Evolutionary conservation across 2,329 filamentous ascomycete species (phyloP).

Genomic region (Zarea fungicola): DNA sequence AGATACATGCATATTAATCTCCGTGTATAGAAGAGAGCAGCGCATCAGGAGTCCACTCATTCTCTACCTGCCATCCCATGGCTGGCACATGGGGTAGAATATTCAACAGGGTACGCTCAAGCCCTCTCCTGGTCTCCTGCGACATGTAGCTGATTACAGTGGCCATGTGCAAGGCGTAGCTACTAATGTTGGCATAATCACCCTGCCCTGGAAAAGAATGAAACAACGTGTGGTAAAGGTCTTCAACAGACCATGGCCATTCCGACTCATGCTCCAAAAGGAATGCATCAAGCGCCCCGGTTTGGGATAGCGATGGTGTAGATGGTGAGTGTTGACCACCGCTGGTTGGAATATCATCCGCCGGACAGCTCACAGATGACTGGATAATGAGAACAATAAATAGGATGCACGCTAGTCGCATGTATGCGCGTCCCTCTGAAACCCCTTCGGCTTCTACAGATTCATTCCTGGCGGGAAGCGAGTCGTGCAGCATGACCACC

Average conservation of each 20-base stretch:
- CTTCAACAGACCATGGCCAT: background rate
- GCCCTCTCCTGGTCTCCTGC: background rate
- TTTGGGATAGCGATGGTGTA: too few species aligned
- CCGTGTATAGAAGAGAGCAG: slow-evolving; percentile 4
- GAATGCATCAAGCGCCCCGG: background rate
- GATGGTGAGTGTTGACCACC: too few species aligned
- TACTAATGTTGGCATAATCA: background rate
- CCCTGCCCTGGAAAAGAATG: background rate
- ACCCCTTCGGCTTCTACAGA: too few species aligned
- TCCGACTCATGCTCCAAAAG: background rate
- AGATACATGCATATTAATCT: background rate
- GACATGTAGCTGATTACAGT: slow-evolving; percentile 1
- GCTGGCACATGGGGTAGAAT: slow-evolving; percentile 1
- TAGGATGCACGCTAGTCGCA: background rate
- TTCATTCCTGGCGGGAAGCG: too few species aligned
- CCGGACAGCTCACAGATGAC: too few species aligned
- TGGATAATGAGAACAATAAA: too few species aligned
- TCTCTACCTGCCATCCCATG: background rate
- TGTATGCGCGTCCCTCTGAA: too few species aligned
- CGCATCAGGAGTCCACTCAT: background rate
- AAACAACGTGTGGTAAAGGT: slow-evolving; percentile 2
- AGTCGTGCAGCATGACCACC: too few species aligned
- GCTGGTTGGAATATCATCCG: too few species aligned
- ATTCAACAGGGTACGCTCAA: background rate
- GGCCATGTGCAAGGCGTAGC: background rate